Evolutionary conservation across 306 rosid genomes (phyloP).

Genomic region (Fagus sylvatica): DNA sequence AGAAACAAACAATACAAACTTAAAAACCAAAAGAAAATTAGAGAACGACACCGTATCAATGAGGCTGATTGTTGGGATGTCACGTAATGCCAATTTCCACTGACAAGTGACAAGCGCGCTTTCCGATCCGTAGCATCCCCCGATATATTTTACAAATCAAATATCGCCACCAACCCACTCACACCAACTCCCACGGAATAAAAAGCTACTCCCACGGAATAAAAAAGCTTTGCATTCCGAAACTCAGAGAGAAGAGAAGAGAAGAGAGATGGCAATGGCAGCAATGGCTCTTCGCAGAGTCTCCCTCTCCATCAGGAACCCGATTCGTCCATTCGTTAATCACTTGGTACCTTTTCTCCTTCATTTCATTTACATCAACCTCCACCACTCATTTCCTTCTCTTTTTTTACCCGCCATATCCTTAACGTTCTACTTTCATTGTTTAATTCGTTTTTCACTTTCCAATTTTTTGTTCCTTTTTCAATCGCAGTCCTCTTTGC

Average conservation of each 20-base stretch:
- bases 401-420: neutral
- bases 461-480: neutral
- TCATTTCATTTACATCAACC: neutral
- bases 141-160: neutral
- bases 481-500: slow-evolving; percentile 63
- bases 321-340: slow-evolving; percentile 34
- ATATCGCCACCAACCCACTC: neutral
- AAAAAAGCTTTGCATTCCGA: neutral
- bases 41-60: too few relatives aligned
- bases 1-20: too few relatives aligned
- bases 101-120: neutral
- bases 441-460: neutral
- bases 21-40: too few relatives aligned
- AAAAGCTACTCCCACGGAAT: neutral
- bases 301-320: slow-evolving; percentile 44
- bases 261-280: slow-evolving; percentile 36
- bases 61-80: neutral
- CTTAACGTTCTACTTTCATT: neutral
- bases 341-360: slow-evolving; percentile 41
- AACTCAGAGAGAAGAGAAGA: neutral
- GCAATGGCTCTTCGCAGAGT: slow-evolving; percentile 77
- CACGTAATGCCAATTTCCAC: neutral
- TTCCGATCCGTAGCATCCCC: neutral
- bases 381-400: neutral
- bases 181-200: neutral